These are phyloP conservation scores for Penicillium sp. DNA, from an alignment of 2,329 filamentous ascomycete genomes.

Conservation along the genomic window DNA sequence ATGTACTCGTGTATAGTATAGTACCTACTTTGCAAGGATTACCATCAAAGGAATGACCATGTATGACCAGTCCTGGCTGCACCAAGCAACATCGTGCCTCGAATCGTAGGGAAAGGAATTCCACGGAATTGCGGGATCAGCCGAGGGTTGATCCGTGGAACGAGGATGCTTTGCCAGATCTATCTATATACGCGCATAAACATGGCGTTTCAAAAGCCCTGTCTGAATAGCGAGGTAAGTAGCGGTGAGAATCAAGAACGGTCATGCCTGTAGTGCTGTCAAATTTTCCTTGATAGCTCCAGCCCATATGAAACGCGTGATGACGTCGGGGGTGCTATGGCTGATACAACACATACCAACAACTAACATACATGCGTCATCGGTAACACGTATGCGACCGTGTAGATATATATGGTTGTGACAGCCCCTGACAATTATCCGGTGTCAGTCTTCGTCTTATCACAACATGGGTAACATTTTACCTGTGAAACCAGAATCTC, in stretches of 20 bases:
- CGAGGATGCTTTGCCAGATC: background rate
- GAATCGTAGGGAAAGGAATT: background rate
- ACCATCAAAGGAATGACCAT: constrained; percentile 12
- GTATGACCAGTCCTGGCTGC: constrained; percentile 10
- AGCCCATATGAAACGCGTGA: constrained; percentile 6
- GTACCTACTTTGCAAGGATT: constrained; percentile 15
- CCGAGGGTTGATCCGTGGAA: constrained; percentile 16
- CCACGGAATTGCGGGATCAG: constrained; percentile 8
- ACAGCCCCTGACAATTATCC: background rate
- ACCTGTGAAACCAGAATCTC: constrained; percentile 1
- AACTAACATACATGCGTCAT: constrained; percentile 5
- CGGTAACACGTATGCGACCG: too few species aligned
- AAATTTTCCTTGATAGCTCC: background rate
- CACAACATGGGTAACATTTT: background rate
- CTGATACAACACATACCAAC: constrained; percentile 1
- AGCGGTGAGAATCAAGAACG: background rate
- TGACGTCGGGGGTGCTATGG: constrained; percentile 12
- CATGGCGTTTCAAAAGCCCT: too few species aligned
- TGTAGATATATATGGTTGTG: background rate
- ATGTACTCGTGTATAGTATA: constrained; percentile 14
- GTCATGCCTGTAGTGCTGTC: background rate
- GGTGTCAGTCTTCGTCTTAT: background rate
- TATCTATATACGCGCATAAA: background rate
- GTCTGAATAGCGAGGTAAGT: too few species aligned
- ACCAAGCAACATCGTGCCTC: background rate